These are phyloP conservation scores for Moesziomyces globuligerus DNA, from an alignment of 1,284 basidiomycete species.

Conservation along the genomic window DNA sequence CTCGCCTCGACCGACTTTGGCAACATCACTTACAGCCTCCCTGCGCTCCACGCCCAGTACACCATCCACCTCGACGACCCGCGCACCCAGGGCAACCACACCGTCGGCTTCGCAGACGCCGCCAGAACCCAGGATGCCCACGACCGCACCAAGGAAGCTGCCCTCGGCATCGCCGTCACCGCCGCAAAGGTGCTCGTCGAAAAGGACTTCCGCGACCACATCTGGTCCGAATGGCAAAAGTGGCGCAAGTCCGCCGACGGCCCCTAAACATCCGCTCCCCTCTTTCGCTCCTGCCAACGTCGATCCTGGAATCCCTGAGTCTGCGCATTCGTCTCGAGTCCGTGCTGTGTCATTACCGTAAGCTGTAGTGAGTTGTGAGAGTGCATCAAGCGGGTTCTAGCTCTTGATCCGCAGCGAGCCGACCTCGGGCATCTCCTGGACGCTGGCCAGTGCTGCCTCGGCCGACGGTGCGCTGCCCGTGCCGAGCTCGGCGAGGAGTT, in stretches of 20 bases:
- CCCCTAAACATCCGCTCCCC: conserved; percentile 22
- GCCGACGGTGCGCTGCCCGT: background rate
- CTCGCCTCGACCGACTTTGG: conserved; percentile 66
- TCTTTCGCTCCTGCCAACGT: too few relatives aligned
- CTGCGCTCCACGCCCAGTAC: conserved; percentile 66
- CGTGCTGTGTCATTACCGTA: background rate
- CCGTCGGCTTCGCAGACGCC: conserved; percentile 55
- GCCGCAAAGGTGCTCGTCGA: conserved; percentile 66
- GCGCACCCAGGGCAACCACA: conserved; percentile 65
- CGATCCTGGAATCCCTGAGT: too few relatives aligned
- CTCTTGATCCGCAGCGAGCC: conserved; percentile 31
- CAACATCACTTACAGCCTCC: conserved; percentile 66
- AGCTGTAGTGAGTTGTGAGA: background rate
- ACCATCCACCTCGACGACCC: conserved; percentile 60
- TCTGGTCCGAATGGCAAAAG: conserved; percentile 44
- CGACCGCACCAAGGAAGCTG: conserved; percentile 64
- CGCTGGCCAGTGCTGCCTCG: conserved; percentile 16
- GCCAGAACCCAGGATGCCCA: conserved; percentile 58
- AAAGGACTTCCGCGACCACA: conserved; percentile 59
- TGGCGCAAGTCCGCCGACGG: conserved; percentile 45
- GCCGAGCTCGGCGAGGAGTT: conserved; percentile 6
- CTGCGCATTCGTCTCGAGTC: too few relatives aligned
- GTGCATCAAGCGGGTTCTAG: background rate
- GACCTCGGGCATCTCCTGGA: conserved; percentile 26
- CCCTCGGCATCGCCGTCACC: conserved; percentile 66